Percentiles rank a stretch among this genome's conserved stretches.
Conservation (phyloP, 345 rosid species). For the Linum usitatissimum region DNA sequence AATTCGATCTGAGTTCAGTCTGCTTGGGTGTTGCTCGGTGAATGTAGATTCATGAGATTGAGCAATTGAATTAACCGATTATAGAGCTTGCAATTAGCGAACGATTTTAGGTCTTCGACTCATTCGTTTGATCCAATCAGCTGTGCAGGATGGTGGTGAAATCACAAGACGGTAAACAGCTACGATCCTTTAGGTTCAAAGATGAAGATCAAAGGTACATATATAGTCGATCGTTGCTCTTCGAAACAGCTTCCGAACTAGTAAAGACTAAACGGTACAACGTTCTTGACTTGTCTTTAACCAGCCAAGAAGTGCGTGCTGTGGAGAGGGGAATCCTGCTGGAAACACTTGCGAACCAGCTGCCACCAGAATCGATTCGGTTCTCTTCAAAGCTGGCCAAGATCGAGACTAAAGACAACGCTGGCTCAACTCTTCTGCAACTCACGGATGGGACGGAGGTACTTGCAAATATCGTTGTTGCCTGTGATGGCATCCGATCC, state of each 20-base stretch:
- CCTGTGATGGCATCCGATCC: slow-evolving; percentile 79
- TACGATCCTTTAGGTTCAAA: slow-evolving; percentile 71
- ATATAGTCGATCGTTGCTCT: neutral
- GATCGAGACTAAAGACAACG: slow-evolving; percentile 34
- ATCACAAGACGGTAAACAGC: slow-evolving; percentile 75
- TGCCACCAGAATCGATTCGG: slow-evolving; percentile 51
- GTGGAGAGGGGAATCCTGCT: slow-evolving; percentile 78
- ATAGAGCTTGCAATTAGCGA: too few species aligned
- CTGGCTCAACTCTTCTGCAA: slow-evolving; percentile 45
- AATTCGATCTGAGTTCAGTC: too few species aligned
- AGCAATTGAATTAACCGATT: too few species aligned
- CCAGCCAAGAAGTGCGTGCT: slow-evolving; percentile 91
- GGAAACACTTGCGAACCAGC: slow-evolving; percentile 60
- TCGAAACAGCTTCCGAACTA: neutral
- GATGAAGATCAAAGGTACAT: slow-evolving; percentile 75
- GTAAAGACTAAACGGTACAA: too few species aligned
- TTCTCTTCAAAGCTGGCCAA: slow-evolving; percentile 60
- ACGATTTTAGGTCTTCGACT: too few species aligned
- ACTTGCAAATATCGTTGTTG: slow-evolving; percentile 74
- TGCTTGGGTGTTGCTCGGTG: too few species aligned
- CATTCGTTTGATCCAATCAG: slow-evolving; percentile 27
- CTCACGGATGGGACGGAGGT: slow-evolving; percentile 49
- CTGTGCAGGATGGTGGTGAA: slow-evolving; percentile 86
- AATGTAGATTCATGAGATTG: too few species aligned
- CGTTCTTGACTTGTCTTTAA: too few species aligned